phyloP scores from a whole-genome alignment of 495 filamentous ascomycete genomes.

The Niebla homalea region DNA sequence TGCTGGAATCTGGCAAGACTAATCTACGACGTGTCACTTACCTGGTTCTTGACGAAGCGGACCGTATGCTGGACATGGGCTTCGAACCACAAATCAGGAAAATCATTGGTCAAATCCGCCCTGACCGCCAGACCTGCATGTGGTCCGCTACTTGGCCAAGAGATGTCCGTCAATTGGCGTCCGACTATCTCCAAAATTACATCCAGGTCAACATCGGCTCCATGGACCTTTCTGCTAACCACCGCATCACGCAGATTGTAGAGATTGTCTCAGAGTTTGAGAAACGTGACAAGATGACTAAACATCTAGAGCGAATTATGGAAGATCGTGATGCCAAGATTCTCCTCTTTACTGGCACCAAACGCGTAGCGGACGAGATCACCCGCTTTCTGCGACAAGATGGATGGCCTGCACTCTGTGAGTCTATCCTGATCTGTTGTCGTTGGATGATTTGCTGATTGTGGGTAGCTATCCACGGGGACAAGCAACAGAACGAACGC shows the following conservation, averaged over 20 bases:
- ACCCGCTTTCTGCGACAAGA: slow-evolving; percentile 97
- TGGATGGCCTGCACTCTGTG: slow-evolving; percentile 96
- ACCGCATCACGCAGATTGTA: slow-evolving; percentile 94
- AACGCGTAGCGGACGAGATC: slow-evolving; percentile 96
- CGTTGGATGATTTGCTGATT: slow-evolving; percentile 29
- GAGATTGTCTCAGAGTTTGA: slow-evolving; percentile 92
- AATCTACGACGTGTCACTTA: slow-evolving; percentile 97
- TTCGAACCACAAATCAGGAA: slow-evolving; percentile 86
- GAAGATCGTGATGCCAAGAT: slow-evolving; percentile 86
- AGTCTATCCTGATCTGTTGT: slow-evolving; percentile 72
- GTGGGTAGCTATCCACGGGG: slow-evolving; percentile 77
- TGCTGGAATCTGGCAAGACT: slow-evolving; percentile 94
- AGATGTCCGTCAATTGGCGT: slow-evolving; percentile 90
- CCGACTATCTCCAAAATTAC: slow-evolving; percentile 89
- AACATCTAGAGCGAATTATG: slow-evolving; percentile 98
- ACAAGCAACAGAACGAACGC: slow-evolving; percentile 98
- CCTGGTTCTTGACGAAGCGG: slow-evolving; percentile 79
- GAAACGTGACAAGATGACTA: slow-evolving; percentile 94
- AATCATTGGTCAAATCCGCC: slow-evolving; percentile 93
- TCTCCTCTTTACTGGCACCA: slow-evolving; percentile 94
- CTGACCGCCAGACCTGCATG: slow-evolving; percentile 98
- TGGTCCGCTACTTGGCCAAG: slow-evolving; percentile 99
- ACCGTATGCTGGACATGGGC: slow-evolving; percentile 87
- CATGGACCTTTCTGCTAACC: slow-evolving; percentile 91
- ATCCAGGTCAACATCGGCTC: slow-evolving; percentile 99